Percentiles rank a stretch among this genome's conserved stretches.
phyloP scores from a whole-genome alignment of 768 basidiomycete genomes.

The Suillus alpinus region DNA sequence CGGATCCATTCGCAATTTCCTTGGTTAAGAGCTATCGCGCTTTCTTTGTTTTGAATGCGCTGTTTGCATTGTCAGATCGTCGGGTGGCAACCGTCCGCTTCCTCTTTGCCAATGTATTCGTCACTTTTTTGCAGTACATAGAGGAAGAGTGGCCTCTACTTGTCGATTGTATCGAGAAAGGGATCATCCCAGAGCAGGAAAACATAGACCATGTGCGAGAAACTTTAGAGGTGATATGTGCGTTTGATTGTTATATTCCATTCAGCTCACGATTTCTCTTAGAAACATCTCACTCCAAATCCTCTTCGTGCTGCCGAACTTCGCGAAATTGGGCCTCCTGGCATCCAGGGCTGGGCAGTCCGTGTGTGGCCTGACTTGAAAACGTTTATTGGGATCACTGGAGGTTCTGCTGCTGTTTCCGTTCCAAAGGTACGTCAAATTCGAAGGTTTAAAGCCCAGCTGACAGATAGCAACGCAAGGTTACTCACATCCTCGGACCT shows the following conservation, averaged over 20 bases:
- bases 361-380: conserved; percentile 8
- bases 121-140: too few relatives aligned
- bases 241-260: not conserved
- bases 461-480: not conserved
- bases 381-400: not conserved
- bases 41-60: too few relatives aligned
- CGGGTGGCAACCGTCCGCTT: too few relatives aligned
- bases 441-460: too few relatives aligned
- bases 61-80: too few relatives aligned
- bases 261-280: not conserved
- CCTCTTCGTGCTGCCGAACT: conserved; percentile 9
- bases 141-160: too few relatives aligned
- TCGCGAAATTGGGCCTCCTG: conserved; percentile 1
- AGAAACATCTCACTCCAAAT: conserved; percentile 9
- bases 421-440: conserved; percentile 3
- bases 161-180: too few relatives aligned
- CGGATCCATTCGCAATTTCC: too few relatives aligned
- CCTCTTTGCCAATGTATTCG: too few relatives aligned
- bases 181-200: conserved; percentile 3
- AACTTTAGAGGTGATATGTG: not conserved
- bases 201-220: not conserved
- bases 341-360: not conserved
- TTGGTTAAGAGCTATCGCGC: too few relatives aligned
- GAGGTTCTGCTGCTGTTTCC: conserved; percentile 2
- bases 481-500: conserved; percentile 6